These are phyloP conservation scores for Ocimum tenuiflorum DNA, from an alignment of 257 asterid genomes.

Conservation along the genomic window DNA sequence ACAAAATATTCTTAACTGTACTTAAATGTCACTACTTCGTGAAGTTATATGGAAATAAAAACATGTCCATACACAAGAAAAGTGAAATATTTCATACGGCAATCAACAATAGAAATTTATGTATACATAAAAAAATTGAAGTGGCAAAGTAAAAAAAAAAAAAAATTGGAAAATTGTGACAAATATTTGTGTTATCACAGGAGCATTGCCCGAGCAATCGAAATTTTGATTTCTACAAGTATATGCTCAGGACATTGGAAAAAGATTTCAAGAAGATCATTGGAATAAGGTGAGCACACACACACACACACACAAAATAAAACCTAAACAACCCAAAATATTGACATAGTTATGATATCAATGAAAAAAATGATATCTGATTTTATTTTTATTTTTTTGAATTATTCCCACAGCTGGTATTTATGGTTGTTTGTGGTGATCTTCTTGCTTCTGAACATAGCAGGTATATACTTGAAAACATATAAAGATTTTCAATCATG, in stretches of 20 bases:
- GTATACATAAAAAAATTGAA: too few species aligned
- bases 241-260: conserved; percentile 67
- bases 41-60: too few species aligned
- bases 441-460: conserved; percentile 67
- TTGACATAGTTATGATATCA: too few species aligned
- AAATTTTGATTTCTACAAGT: conserved; percentile 58
- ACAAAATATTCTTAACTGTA: too few species aligned
- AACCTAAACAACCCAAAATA: too few species aligned
- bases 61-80: too few species aligned
- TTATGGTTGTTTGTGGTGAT: conserved; percentile 80
- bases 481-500: background rate
- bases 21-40: too few species aligned
- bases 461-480: conserved; percentile 51
- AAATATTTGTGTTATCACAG: conserved; percentile 29
- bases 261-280: conserved; percentile 72
- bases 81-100: too few species aligned
- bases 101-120: too few species aligned
- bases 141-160: too few species aligned
- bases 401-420: conserved; percentile 65
- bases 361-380: too few species aligned
- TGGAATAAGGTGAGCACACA: conserved; percentile 60
- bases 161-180: background rate
- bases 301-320: background rate
- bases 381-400: background rate
- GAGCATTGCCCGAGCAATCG: conserved; percentile 50